Evolutionary conservation across 1,284 basidiomycete species (phyloP).

Genomic region (Psilocybe mexicana): DNA sequence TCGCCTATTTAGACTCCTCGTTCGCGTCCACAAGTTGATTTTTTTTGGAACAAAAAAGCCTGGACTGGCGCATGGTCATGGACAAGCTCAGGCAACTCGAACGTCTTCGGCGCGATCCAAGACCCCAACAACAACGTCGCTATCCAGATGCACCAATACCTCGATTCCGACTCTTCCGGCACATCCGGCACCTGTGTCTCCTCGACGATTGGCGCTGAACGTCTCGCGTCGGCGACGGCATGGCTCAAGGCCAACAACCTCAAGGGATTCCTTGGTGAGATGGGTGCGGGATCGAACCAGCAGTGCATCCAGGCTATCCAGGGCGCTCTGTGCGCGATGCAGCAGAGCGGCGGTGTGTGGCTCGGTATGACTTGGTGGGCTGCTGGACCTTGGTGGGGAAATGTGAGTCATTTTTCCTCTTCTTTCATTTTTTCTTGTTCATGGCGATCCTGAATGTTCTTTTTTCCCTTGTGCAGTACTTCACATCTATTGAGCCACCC

Average conservation of each 20-base stretch:
- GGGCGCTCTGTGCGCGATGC: conserved; percentile 59
- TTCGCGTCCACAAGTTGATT: not conserved
- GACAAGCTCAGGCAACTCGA: conserved; percentile 57
- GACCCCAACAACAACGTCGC: conserved; percentile 66
- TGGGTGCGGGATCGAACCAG: conserved; percentile 58
- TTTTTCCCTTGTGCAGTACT: conserved; percentile 43
- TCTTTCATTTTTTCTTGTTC: not conserved
- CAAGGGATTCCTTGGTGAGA: conserved; percentile 66
- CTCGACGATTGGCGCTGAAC: conserved; percentile 58
- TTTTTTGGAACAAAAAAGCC: conserved; percentile 24
- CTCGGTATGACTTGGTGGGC: conserved; percentile 59
- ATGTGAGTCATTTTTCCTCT: conserved; percentile 37
- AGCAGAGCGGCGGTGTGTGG: conserved; percentile 59
- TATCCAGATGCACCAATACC: conserved; percentile 71
- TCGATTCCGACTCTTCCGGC: conserved; percentile 65
- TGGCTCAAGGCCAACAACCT: conserved; percentile 62
- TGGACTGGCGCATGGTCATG: conserved; percentile 57
- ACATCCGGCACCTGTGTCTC: conserved; percentile 57
- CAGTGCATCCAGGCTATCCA: conserved; percentile 53
- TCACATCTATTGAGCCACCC: conserved; percentile 64
- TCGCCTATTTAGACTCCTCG: not conserved
- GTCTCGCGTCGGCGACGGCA: conserved; percentile 52
- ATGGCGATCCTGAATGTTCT: conserved; percentile 9
- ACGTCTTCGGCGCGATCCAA: conserved; percentile 49
- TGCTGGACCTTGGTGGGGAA: conserved; percentile 63